Evolutionary conservation across 2,329 filamentous ascomycete genomes (phyloP).

Genomic region (Tolypocladium amazonense): DNA sequence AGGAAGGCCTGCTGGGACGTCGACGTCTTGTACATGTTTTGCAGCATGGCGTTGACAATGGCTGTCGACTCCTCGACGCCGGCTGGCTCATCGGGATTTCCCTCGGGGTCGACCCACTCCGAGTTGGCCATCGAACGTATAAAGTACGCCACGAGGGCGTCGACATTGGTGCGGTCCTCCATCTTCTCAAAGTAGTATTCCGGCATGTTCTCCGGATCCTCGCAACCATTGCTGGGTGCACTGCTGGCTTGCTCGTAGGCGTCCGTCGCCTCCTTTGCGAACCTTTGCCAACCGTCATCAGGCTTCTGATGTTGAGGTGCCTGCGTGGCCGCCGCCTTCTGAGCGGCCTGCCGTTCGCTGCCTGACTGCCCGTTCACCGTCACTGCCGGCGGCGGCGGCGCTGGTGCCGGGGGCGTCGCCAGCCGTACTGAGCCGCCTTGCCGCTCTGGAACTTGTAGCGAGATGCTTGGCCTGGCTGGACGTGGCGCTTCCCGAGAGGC

Average conservation of each 20-base stretch:
- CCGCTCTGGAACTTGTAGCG: constrained; percentile 36
- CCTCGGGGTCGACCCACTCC: constrained; percentile 39
- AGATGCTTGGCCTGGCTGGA: constrained; percentile 25
- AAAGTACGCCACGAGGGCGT: constrained; percentile 44
- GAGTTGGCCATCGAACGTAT: constrained; percentile 37
- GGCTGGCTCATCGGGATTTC: constrained; percentile 29
- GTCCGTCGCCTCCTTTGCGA: constrained; percentile 12
- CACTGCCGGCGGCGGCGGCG: constrained; percentile 29
- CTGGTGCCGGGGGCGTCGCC: constrained; percentile 42
- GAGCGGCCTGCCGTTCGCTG: constrained; percentile 1
- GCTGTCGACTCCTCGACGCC: constrained; percentile 42
- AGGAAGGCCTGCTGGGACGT: constrained; percentile 44
- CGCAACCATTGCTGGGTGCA: constrained; percentile 1
- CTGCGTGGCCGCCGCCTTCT: neutral
- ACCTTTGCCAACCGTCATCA: constrained; percentile 7
- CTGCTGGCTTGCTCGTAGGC: constrained; percentile 5
- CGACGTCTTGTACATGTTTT: constrained; percentile 39
- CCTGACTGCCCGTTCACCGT: constrained; percentile 34
- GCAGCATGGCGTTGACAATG: constrained; percentile 42
- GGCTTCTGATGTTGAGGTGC: neutral
- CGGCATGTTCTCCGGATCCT: constrained; percentile 10
- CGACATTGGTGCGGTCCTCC: constrained; percentile 43
- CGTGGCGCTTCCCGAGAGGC: constrained; percentile 9
- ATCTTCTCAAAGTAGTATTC: constrained; percentile 23
- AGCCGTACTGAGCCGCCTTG: constrained; percentile 49